These are phyloP conservation scores for Diddensiella transvaalensis DNA, from an alignment of 805 yeast species.

Conservation along the genomic window DNA sequence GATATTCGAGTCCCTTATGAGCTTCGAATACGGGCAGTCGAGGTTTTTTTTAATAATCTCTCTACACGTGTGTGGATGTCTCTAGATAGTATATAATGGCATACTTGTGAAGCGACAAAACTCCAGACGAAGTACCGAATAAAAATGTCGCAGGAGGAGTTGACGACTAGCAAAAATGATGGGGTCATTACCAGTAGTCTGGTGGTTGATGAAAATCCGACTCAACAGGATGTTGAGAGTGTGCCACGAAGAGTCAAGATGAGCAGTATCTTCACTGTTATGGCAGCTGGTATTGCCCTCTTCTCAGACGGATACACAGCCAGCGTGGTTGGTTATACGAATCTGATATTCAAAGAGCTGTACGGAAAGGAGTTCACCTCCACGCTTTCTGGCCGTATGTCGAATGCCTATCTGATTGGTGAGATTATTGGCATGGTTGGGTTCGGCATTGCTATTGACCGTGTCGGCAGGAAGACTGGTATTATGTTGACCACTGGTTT, in stretches of 20 bases:
- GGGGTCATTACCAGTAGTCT: no score
- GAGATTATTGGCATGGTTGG: conserved; percentile 17
- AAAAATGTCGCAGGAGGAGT: neutral
- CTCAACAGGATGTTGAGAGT: no score
- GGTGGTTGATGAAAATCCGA: no score
- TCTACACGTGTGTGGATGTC: no score
- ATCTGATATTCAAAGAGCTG: conserved; percentile 1
- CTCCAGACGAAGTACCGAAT: no score
- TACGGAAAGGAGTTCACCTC: conserved; percentile 9
- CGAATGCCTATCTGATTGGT: conserved; percentile 18
- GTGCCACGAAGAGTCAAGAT: neutral
- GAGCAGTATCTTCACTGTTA: neutral
- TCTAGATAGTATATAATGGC: no score
- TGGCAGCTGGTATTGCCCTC: conserved; percentile 7
- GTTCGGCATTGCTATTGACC: conserved; percentile 15
- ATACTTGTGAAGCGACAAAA: no score
- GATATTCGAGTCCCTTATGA: no score
- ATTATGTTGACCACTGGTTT: conserved; percentile 58
- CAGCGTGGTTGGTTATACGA: conserved; percentile 4
- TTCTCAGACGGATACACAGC: conserved; percentile 12
- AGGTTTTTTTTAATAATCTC: no score
- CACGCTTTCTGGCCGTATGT: conserved; percentile 10
- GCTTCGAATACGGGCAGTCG: no score
- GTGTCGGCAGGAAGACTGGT: conserved; percentile 35
- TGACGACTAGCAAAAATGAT: neutral